phyloP scores from a whole-genome alignment of 75 land plant species.

The Sequoia sempervirens region DNA sequence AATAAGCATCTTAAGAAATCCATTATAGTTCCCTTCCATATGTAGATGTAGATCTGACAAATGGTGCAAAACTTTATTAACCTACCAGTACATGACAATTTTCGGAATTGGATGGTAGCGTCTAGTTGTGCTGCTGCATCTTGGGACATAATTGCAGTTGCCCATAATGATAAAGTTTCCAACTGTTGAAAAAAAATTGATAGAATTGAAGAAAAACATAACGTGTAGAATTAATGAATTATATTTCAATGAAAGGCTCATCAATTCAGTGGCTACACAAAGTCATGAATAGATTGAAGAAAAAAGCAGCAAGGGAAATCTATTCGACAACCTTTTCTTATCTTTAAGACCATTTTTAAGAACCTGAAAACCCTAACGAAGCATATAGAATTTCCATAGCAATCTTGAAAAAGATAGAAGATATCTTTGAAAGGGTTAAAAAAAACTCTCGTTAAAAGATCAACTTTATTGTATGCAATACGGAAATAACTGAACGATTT shows the following conservation, averaged over 20 bases:
- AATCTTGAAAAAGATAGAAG: not conserved
- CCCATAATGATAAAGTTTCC: slow-evolving; percentile 76
- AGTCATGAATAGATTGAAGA: no score
- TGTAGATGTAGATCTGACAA: not conserved
- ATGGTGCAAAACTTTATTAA: not conserved
- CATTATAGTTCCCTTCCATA: not conserved
- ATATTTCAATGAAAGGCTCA: not conserved
- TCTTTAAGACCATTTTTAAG: no score
- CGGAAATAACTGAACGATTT: not conserved
- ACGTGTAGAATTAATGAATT: not conserved
- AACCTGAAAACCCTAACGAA: not conserved
- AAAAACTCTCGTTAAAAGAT: not conserved
- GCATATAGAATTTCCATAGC: not conserved
- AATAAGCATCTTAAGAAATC: not conserved
- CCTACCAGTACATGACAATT: not conserved
- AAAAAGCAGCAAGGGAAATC: not conserved
- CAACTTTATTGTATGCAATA: not conserved
- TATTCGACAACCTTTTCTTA: not conserved
- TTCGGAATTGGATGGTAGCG: not conserved
- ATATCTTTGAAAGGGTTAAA: no score
- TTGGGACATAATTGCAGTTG: no score
- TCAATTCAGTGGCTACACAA: not conserved
- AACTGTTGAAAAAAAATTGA: not conserved
- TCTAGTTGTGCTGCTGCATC: not conserved
- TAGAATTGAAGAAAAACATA: not conserved